Evolutionary conservation across 305 asterid species (phyloP), one percentile per base, ranked within the genome.

Genomic region (Fraxinus paxiana): DNA sequence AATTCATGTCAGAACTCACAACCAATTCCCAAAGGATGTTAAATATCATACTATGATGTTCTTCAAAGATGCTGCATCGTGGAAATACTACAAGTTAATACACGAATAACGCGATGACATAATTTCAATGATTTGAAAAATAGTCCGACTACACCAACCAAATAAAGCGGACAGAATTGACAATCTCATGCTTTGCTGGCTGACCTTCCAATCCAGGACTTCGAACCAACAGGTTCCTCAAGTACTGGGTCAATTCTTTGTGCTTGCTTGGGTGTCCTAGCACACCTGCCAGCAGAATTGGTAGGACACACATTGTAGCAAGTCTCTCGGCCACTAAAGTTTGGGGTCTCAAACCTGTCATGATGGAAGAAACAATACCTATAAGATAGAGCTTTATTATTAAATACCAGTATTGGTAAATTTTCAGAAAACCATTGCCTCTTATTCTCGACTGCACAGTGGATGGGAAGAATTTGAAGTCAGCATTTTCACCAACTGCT

Each of bases 11-110:
- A 76, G 97, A 87, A 84, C 93, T 96, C 76, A 92, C 97, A 26
- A 96, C 94, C 98, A 96, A 93, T 88, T 94, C 98, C 99, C 99
- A 96, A 20, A 94, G 90, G 83, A 94, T 94, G 87, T 92, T 90
- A 86, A 96, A 92, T 81, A 93, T 88, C 90, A 92, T 88, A 76
- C 81, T 84, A 63, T 91, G 98, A 85, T 96, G 92, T 83, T 91
- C 98, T 86, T 91, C 96, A 70, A 85, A 89, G 77, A 93, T 94
- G 86, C 99, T 96, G 98, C 96, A 87, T 80, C 79, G 78, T 22
- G 22, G 70, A 87, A 72, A 67, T 71, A 43, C 77, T 79, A 83
- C 34, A 34, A 26, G 80, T 85, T 86, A 88, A 77, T 59, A 77
- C 70, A 80, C 17, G 78, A 79, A 81, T 70, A 46, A 76, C 70